Evolutionary conservation across 129 eudicot genomes (phyloP).

Genomic region (Ambrosia artemisiifolia): DNA sequence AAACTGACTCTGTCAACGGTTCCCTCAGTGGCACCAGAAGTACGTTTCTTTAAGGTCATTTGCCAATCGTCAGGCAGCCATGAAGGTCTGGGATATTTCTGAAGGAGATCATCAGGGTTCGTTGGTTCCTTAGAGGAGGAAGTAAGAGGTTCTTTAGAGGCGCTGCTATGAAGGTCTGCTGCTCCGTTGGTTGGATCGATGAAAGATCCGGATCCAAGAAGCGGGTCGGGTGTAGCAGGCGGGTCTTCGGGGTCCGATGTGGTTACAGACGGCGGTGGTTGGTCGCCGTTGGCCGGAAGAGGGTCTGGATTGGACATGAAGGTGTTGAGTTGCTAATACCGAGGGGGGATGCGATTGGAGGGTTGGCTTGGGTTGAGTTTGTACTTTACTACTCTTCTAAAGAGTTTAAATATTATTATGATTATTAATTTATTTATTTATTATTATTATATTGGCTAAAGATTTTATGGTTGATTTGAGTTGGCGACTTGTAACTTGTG

Average conservation of each 20-base stretch:
- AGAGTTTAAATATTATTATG: no score
- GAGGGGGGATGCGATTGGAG: not conserved
- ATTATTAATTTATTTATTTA: no score
- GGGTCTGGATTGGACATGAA: constrained; percentile 22
- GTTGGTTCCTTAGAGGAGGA: constrained; percentile 9
- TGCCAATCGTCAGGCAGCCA: constrained; percentile 33
- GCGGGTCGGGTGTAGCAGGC: constrained; percentile 27
- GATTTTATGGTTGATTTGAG: no score
- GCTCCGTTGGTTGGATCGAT: constrained; percentile 15
- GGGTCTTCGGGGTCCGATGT: constrained; percentile 17
- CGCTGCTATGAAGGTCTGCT: constrained; percentile 10
- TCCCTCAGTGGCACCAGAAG: constrained; percentile 40
- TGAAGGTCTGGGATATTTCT: constrained; percentile 21
- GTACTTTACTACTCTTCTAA: no score
- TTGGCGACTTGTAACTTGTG: no score
- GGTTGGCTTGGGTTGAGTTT: not conserved
- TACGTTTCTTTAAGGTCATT: constrained; percentile 28
- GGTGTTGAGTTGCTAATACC: not conserved
- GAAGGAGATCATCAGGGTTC: constrained; percentile 3
- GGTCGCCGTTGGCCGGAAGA: constrained; percentile 23
- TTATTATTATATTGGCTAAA: no score
- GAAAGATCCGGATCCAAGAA: constrained; percentile 22
- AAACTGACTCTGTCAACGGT: constrained; percentile 28
- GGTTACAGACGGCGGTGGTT: constrained; percentile 11
- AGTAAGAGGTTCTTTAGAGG: constrained; percentile 7